These are phyloP conservation scores for Aspergillus sp. DNA, from an alignment of 2,329 filamentous ascomycete genomes.

Conservation along the genomic window DNA sequence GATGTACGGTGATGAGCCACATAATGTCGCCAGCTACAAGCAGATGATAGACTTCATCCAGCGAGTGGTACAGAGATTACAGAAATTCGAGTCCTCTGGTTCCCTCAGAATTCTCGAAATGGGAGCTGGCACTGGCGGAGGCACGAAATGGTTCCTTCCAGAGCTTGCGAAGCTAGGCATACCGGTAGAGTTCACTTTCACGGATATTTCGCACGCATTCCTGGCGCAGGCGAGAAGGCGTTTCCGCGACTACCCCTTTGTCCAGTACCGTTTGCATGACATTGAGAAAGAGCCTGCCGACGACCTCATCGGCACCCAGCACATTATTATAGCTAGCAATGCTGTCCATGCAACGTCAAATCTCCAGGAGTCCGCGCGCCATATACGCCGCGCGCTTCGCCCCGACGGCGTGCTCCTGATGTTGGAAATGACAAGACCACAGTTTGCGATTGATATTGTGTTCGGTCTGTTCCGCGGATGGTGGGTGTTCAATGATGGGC, in stretches of 20 bases:
- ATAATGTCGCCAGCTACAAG: constrained; percentile 32
- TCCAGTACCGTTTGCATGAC: constrained; percentile 26
- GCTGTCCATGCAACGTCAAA: constrained; percentile 35
- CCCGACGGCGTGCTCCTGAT: constrained; percentile 30
- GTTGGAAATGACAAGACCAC: constrained; percentile 29
- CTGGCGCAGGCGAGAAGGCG: constrained; percentile 31
- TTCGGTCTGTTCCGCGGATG: constrained; percentile 38
- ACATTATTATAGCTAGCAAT: constrained; percentile 36
- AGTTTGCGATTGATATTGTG: constrained; percentile 31
- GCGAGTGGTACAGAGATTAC: constrained; percentile 11
- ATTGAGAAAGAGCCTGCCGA: constrained; percentile 26
- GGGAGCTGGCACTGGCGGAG: constrained; percentile 40
- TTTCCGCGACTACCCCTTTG: constrained; percentile 26
- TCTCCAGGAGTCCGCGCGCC: constrained; percentile 21
- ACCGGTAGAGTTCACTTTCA: constrained; percentile 39
- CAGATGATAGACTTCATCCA: constrained; percentile 35
- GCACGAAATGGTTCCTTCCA: constrained; percentile 29
- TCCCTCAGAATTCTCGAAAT: constrained; percentile 41
- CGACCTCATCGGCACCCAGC: constrained; percentile 20
- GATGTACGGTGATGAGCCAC: constrained; percentile 36
- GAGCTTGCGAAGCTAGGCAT: constrained; percentile 25
- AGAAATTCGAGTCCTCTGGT: constrained; percentile 14
- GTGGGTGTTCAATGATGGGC: constrained; percentile 40
- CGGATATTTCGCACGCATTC: constrained; percentile 36
- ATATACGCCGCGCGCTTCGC: constrained; percentile 26